A percentile compares a stretch with the other conserved stretches of the same genome.
Conservation (phyloP, 2,329 filamentous ascomycete species). For the Xylaria sp. region DNA sequence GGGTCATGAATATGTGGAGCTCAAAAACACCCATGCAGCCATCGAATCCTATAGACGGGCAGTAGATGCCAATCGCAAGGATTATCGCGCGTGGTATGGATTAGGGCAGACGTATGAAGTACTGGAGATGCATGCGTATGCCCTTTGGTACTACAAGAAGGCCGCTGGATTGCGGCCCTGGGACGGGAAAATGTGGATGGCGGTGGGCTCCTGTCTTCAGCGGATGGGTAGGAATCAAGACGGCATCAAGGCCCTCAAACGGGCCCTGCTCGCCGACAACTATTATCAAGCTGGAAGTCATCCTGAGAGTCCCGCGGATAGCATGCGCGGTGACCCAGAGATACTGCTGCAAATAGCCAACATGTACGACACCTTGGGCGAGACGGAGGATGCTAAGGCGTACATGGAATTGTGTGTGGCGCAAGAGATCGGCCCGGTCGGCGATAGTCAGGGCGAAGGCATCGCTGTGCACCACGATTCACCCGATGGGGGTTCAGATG, state of each 20-base stretch:
- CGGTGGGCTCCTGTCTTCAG: slow-evolving; percentile 84
- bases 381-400: slow-evolving; percentile 73
- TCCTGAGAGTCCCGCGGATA: slow-evolving; percentile 43
- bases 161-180: slow-evolving; percentile 89
- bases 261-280: slow-evolving; percentile 80
- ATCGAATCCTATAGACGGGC: slow-evolving; percentile 95
- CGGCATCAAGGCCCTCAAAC: slow-evolving; percentile 91
- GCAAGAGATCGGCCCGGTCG: slow-evolving; percentile 68
- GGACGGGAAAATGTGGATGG: slow-evolving; percentile 99
- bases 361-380: slow-evolving; percentile 77
- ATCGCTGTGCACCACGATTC: slow-evolving; percentile 54
- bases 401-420: slow-evolving; percentile 97
- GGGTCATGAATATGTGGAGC: slow-evolving; percentile 97
- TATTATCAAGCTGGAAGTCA: slow-evolving; percentile 67
- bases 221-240: slow-evolving; percentile 84
- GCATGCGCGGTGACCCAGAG: slow-evolving; percentile 67
- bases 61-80: slow-evolving; percentile 90
- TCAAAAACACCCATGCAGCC: slow-evolving; percentile 96
- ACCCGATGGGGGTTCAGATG: slow-evolving; percentile 36
- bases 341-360: slow-evolving; percentile 83
- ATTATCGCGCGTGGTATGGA: slow-evolving; percentile 97
- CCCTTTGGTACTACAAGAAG: slow-evolving; percentile 95
- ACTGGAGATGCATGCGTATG: slow-evolving; percentile 96
- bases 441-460: slow-evolving; percentile 42
- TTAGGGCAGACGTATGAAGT: slow-evolving; percentile 96